Base-by-base conservation (phyloP, 148 eudicot genomes). In the Arctostaphylos glauca region DNA sequence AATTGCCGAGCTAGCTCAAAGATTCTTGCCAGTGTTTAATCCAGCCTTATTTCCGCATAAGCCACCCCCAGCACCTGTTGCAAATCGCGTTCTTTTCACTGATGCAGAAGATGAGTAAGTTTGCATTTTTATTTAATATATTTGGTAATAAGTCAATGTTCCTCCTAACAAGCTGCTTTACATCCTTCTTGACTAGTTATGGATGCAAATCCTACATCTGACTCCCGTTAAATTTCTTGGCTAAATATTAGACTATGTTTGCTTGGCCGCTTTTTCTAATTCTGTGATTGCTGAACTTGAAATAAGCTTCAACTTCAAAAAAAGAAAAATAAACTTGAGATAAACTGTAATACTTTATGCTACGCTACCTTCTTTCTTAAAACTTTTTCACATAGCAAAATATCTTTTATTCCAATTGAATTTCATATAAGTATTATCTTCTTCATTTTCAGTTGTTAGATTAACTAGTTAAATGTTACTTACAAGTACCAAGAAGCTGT, bases 21-120 rank as follows among this genome's bases (percentile, higher is more conserved):
- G 94, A 80, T 96, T 94, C 85, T 92, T 82, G 83, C 88, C 89
- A 5, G 84, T 96, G 80, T 96, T 96, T 60, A 94, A 94, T 87
- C 91, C 97, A 56, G 89, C 90, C 74, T 89, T 96, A 76, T 94
- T 91, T 85, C 98, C 99, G 50, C 97, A 92, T 81, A 90, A 90
- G 87, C 98, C 99, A 85, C 96, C 99, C 25, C 90, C 93, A 41
- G 76, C 89, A 47, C 53, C 92, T 81, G 90, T 92, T 79, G 93
- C 92, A 25, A 93, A 89, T 84, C 92, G 98, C 41, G 88, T 94
- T 81, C 98, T 94, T 90, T 96, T 94, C 86, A 96, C 98, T 23
- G 98, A 96, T 86, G 82, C 96, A 54, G 99, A 96, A 90, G 99
- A 96, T 80, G 93, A 89, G 99, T 96, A 83, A 92, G 99, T 90